Conservation (phyloP, 768 basidiomycete genomes). For the Cystofilobasidium capitatum region DNA sequence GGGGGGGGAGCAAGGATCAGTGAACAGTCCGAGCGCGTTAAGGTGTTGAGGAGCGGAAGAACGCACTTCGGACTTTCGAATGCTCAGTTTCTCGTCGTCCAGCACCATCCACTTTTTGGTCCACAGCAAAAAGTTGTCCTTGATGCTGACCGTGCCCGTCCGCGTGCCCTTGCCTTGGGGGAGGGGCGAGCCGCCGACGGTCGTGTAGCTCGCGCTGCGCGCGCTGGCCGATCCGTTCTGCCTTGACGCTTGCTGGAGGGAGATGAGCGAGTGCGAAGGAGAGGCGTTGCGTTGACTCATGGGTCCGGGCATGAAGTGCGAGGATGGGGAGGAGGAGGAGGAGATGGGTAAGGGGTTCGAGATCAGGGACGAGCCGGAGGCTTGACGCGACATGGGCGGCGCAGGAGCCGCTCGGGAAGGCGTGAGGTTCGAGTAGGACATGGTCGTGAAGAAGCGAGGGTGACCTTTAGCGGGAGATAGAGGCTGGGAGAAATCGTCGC, state of each 20-base stretch:
- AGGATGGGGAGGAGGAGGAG: background rate
- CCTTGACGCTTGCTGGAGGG: background rate
- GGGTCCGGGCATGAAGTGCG: background rate
- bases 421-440: conserved; percentile 9
- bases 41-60: background rate
- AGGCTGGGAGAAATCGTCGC: too few species aligned
- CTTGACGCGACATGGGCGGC: conserved; percentile 8
- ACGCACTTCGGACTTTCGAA: conserved; percentile 87
- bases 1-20: conserved; percentile 45
- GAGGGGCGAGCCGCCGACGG: background rate
- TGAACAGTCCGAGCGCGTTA: conserved; percentile 23
- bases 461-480: too few species aligned
- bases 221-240: background rate
- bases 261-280: background rate
- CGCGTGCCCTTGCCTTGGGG: background rate
- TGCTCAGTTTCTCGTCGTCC: conserved; percentile 62
- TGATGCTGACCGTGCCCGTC: conserved; percentile 53
- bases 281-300: conserved; percentile 1
- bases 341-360: background rate
- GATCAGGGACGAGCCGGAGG: background rate
- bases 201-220: background rate
- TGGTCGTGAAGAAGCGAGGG: too few species aligned
- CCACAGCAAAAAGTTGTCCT: conserved; percentile 90
- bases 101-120: conserved; percentile 81
- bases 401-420: conserved; percentile 24